Conservation (phyloP, 2,329 filamentous ascomycete species). For the Fragosphaeria purpurea region DNA sequence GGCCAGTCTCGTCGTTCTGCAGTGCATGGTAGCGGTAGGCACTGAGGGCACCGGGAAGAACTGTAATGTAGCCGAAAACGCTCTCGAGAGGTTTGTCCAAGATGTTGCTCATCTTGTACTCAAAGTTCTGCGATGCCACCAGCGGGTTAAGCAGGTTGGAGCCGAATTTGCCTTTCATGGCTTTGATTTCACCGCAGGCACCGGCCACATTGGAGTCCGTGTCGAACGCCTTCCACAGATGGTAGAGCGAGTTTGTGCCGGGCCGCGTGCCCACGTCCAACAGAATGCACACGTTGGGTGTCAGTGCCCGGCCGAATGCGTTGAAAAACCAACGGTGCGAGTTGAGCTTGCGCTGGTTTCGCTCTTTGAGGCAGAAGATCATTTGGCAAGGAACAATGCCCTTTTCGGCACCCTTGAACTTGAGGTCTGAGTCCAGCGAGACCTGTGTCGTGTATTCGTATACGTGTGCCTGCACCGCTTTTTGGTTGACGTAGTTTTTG, state of each 20-base stretch:
- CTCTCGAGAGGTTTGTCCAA: constrained; percentile 96
- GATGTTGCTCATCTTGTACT: constrained; percentile 99
- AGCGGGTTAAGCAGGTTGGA: constrained; percentile 88
- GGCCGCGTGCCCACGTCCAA: constrained; percentile 94
- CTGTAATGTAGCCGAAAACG: constrained; percentile 94
- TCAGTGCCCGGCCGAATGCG: constrained; percentile 83
- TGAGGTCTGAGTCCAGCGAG: constrained; percentile 86
- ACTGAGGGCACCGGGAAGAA: constrained; percentile 95
- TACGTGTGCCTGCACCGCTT: constrained; percentile 89
- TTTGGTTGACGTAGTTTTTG: constrained; percentile 95
- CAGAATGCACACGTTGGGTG: constrained; percentile 92
- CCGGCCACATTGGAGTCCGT: constrained; percentile 95
- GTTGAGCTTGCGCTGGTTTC: constrained; percentile 96
- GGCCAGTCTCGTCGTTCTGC: constrained; percentile 91
- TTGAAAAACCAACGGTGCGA: constrained; percentile 99
- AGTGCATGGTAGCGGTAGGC: constrained; percentile 90
- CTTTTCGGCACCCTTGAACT: constrained; percentile 98
- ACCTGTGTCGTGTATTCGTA: constrained; percentile 99
- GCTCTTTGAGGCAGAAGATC: constrained; percentile 97
- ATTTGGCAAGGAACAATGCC: constrained; percentile 97
- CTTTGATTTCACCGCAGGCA: constrained; percentile 97
- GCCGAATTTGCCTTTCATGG: constrained; percentile 78
- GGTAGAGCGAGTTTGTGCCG: constrained; percentile 82
- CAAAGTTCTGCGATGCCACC: constrained; percentile 94
- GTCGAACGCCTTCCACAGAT: constrained; percentile 98